Percentiles rank a stretch among this genome's conserved stretches.
phyloP scores from a whole-genome alignment of 2,329 filamentous ascomycete genomes.

The Penicillium olsonii region DNA sequence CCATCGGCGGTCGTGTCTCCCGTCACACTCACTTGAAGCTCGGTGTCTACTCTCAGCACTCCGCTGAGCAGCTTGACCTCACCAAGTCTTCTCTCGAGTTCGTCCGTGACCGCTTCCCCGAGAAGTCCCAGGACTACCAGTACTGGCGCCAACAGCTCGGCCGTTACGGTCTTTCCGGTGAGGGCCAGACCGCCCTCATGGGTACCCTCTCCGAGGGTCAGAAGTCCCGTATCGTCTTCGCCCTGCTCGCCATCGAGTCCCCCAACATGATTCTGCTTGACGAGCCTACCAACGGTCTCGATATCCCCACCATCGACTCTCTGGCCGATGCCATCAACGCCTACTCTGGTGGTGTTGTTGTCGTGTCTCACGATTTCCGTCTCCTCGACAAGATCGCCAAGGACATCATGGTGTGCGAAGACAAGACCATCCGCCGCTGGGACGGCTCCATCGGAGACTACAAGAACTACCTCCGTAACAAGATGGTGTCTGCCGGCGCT shows the following conservation, averaged over 20 bases:
- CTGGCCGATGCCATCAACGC: conserved; percentile 97
- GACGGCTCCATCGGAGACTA: conserved; percentile 87
- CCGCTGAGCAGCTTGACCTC: conserved; percentile 94
- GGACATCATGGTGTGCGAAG: conserved; percentile 98
- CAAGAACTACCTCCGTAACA: conserved; percentile 98
- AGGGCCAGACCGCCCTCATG: conserved; percentile 95
- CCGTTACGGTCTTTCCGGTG: conserved; percentile 87
- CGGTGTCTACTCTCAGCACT: conserved; percentile 97
- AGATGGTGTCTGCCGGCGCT: conserved; percentile 88
- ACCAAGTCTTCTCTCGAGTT: conserved; percentile 98
- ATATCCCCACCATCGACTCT: conserved; percentile 98
- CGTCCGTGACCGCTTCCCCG: conserved; percentile 88
- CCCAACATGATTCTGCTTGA: conserved; percentile 98
- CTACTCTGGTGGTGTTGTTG: conserved; percentile 93
- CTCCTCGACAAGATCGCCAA: conserved; percentile 99
- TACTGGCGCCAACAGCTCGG: conserved; percentile 99
- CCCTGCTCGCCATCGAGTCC: conserved; percentile 87
- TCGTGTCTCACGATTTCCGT: conserved; percentile 98
- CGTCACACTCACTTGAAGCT: conserved; percentile 98
- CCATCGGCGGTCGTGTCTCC: conserved; percentile 77
- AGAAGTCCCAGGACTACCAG: conserved; percentile 94
- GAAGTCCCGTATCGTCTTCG: conserved; percentile 97
- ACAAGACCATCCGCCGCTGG: conserved; percentile 91
- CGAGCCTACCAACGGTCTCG: conserved; percentile 98
- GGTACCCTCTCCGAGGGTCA: conserved; percentile 97